Base-by-base conservation (phyloP, 305 asterid species). In the Galium porrigens region DNA sequence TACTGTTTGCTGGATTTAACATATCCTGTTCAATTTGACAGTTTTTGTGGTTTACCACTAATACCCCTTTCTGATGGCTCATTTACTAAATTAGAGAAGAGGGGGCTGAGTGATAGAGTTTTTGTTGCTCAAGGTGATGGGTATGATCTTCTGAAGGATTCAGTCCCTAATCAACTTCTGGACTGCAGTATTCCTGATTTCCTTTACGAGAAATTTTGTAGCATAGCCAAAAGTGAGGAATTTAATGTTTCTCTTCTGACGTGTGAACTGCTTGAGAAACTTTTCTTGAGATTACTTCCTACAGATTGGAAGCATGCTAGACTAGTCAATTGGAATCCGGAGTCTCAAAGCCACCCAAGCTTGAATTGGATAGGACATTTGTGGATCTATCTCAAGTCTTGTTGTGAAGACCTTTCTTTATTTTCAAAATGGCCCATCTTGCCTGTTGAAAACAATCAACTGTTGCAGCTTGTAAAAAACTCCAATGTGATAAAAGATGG, bases 401-500 rank as follows among this genome's bases (percentile, higher is more conserved):
- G 72, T 70, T 89, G 96, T 82, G 87, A 80, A 68, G 95, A 91
- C 72, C 95, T 91, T 68, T 83, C 96, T 49, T 72, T 89, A 83
- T 91, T 91, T 73, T 79, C 81, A 58, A 76, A 83, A 73, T 91
- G 98, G 98, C 98, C 98, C 71, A 89, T 88, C 75, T 84, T 91
- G 82, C 98, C 98, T 34, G 90, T 91, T 68, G 87, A 81, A 79
- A 82, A 80, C 73, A 82, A 80, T 83, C 63, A 69, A 73, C 86
- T 91, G 63, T 71, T 85, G 73, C 94, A 79, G 84, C 94, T 91
- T 69, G 90, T 78, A 73, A 78, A 85, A 74, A 89, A 91, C 77
- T 89, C 96, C 61, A 80, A 80, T 73, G 96, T 91, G 72, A 85
- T 91, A 72, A 80, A 77, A 80, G 96, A 89, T 77, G 96, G 88